A percentile compares a stretch with the other conserved stretches of the same genome.
phyloP scores from a whole-genome alignment of 2,329 filamentous ascomycete species.

The Emmonsiellopsis sp. region DNA sequence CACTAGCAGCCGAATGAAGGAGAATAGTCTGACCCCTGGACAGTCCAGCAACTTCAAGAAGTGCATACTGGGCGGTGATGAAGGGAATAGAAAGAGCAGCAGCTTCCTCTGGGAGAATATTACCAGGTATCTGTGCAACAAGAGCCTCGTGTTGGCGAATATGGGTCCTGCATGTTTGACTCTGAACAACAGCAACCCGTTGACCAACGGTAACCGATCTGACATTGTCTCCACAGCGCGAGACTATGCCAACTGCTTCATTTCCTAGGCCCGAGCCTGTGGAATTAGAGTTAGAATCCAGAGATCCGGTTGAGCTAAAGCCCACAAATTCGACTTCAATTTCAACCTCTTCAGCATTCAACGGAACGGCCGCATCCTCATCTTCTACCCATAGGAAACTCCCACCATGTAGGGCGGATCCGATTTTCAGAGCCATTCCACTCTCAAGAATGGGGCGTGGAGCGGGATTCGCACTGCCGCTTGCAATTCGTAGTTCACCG shows the following conservation, averaged over 20 bases:
- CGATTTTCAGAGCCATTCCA: neutral
- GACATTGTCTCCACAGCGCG: neutral
- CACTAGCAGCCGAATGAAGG: slow-evolving; percentile 14
- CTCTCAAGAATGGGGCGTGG: neutral
- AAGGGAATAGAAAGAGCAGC: slow-evolving; percentile 10
- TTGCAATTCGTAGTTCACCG: neutral
- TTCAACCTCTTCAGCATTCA: neutral
- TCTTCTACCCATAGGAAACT: neutral
- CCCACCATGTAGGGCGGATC: neutral
- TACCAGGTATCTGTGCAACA: slow-evolving; percentile 10
- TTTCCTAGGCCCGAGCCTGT: neutral
- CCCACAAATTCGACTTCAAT: neutral
- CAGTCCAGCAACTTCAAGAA: slow-evolving; percentile 11
- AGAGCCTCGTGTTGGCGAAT: neutral
- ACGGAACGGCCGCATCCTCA: neutral
- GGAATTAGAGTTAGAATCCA: neutral
- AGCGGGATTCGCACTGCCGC: neutral
- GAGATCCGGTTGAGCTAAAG: neutral
- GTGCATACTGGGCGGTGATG: slow-evolving; percentile 9
- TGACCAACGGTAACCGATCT: neutral
- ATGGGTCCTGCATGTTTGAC: neutral
- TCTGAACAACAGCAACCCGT: neutral
- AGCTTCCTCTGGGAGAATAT: slow-evolving; percentile 9
- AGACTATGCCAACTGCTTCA: neutral
- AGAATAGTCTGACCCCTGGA: slow-evolving; percentile 11